Base-by-base conservation (phyloP, 75 land plant genomes). In the Azolla pinnata region DNA sequence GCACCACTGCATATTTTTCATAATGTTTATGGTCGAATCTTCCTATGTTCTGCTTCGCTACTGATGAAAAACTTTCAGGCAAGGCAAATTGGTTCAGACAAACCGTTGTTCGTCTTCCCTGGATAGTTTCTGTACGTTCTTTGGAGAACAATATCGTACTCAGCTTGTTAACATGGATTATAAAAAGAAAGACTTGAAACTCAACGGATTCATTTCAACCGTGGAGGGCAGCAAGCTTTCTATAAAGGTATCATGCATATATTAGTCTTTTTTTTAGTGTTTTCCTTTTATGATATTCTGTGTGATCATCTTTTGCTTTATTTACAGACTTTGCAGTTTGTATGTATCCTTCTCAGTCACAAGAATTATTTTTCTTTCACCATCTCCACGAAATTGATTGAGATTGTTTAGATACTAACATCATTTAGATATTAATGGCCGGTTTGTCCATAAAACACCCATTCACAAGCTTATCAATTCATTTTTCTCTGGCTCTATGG, bases 131-230 rank as follows among this genome's bases (percentile, higher is more conserved):
- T 61, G 47, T 21, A 75, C 61, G 31, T 32, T 58, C 51, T 89
- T 86, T 73, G 97, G 96, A 33, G 53, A 58, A 46, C 82, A 90
- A 8, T 56, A 71, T 28, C 67, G 76, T 34, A 31, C 56, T 33
- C 61, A 59, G 17, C 65, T 95, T 19, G 44, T 57, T 48, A 78
- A 83, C 56, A 17, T 90, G 30, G 63, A 73, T 57, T 65, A 72
- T 61, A 53, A 76, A 60, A 79, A 82, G 61, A 83, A 83, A n/a
- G 19, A 2, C 14, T 54, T 83, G 25, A 74, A 73, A 72, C 80
- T 95, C 54, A 72, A 79, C 56, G 97, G 91, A 32, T 86, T 79
- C 50, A 30, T 95, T 14, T 90, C 91, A 66, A 66, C 5, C 29
- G 27, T 68, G 29, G 70, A 83, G 31, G 29, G 2, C 45, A 57